Conservation (phyloP, 2,329 filamentous ascomycete genomes). For the Didymella pinodella region DNA sequence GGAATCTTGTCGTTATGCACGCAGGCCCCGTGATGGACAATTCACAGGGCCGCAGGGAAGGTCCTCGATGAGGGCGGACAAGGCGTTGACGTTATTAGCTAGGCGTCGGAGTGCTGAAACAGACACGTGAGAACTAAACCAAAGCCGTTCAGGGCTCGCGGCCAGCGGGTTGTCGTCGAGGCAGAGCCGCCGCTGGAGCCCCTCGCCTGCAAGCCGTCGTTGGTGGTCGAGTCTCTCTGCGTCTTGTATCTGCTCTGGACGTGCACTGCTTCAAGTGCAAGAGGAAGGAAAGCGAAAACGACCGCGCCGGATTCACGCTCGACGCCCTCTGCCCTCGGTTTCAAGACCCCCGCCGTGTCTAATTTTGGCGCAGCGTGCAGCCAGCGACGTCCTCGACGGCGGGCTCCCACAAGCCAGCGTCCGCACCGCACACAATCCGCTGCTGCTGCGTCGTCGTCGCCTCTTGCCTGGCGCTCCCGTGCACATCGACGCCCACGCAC, state of each 20-base stretch:
- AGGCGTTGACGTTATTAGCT: constrained; percentile 2
- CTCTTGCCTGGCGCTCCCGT: constrained; percentile 10
- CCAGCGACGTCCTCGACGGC: constrained; percentile 25
- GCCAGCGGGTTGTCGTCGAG: constrained; percentile 25
- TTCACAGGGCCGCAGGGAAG: constrained; percentile 17
- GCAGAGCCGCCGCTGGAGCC: constrained; percentile 28
- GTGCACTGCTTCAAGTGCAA: not conserved
- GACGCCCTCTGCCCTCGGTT: not conserved
- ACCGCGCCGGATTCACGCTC: constrained; percentile 2
- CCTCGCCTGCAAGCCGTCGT: constrained; percentile 18
- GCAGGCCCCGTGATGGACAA: constrained; percentile 7
- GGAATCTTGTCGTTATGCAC: constrained; percentile 5
- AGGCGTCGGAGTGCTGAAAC: constrained; percentile 15
- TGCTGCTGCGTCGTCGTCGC: not conserved
- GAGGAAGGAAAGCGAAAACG: not conserved
- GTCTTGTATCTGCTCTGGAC: not conserved
- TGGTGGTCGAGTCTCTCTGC: constrained; percentile 14
- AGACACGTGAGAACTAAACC: constrained; percentile 26
- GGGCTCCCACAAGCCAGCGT: constrained; percentile 19
- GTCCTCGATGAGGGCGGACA: constrained; percentile 14
- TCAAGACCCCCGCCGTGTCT: constrained; percentile 21
- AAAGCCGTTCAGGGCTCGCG: constrained; percentile 30
- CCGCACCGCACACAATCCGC: constrained; percentile 4
- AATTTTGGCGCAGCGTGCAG: constrained; percentile 20
- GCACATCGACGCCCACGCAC: constrained; percentile 7